Evolutionary conservation across 306 rosid genomes (phyloP).

Genomic region (Quercus aquifolioides): DNA sequence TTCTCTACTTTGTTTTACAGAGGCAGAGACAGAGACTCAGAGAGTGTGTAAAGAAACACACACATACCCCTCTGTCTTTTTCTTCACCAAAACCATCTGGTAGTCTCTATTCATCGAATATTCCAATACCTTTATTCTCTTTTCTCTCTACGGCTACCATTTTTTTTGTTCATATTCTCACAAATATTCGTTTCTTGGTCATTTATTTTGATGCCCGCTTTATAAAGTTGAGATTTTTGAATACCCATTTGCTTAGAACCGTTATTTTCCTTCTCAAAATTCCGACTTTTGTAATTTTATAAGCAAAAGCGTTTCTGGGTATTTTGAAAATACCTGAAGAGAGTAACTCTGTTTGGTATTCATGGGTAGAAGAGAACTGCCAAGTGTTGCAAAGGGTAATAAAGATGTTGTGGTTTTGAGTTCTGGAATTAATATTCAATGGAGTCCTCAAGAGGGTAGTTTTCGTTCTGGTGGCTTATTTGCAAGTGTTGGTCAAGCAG

Average conservation of each 20-base stretch:
- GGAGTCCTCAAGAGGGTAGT: slow-evolving; percentile 12
- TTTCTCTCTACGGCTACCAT: neutral
- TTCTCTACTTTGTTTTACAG: slow-evolving; percentile 14
- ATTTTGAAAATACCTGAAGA: slow-evolving; percentile 6
- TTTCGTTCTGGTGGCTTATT: slow-evolving; percentile 18
- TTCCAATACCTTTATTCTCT: neutral
- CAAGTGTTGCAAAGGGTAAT: slow-evolving; percentile 17
- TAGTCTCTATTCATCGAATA: neutral
- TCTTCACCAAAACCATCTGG: neutral
- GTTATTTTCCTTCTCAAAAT: neutral
- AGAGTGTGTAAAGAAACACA: neutral
- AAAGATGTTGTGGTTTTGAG: slow-evolving; percentile 28
- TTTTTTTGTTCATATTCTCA: neutral
- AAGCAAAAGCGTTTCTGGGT: slow-evolving; percentile 1
- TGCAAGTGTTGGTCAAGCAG: slow-evolving; percentile 39
- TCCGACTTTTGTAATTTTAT: neutral
- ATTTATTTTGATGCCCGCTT: neutral
- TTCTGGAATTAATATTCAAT: slow-evolving; percentile 40
- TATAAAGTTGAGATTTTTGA: slow-evolving; percentile 5
- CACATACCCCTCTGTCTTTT: neutral
- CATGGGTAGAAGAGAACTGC: slow-evolving; percentile 35
- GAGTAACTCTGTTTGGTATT: slow-evolving; percentile 1
- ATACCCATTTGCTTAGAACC: neutral
- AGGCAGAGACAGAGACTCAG: slow-evolving; percentile 9
- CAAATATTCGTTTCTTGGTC: slow-evolving; percentile 5